phyloP scores from a whole-genome alignment of 306 rosid species.

The Erythrophleum fordii region DNA sequence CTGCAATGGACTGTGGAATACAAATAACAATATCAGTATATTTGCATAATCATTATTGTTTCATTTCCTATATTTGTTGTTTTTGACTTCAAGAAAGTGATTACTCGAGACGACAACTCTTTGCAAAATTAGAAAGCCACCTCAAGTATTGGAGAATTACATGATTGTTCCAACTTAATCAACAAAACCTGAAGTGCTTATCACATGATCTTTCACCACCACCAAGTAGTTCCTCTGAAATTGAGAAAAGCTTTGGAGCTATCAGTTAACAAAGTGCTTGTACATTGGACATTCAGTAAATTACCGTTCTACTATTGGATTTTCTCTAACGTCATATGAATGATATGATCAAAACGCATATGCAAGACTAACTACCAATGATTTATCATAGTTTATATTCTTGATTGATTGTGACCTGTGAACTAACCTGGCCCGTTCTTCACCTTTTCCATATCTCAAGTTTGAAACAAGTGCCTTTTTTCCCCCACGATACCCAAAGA shows the following conservation, averaged over 20 bases:
- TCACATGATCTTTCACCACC: constrained; percentile 39
- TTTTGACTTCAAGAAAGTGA: constrained; percentile 47
- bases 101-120: constrained; percentile 39
- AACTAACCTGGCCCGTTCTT: constrained; percentile 54
- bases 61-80: constrained; percentile 13
- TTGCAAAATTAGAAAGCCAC: constrained; percentile 46
- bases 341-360: constrained; percentile 36
- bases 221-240: constrained; percentile 35
- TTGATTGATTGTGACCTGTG: constrained; percentile 54
- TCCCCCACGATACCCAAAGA: constrained; percentile 4
- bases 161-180: constrained; percentile 34
- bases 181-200: constrained; percentile 15
- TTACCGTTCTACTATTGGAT: constrained; percentile 26
- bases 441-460: constrained; percentile 23
- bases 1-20: constrained; percentile 13
- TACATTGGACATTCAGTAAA: constrained; percentile 60
- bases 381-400: constrained; percentile 28
- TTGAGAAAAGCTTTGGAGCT: constrained; percentile 11
- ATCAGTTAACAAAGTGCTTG: constrained; percentile 47
- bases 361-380: constrained; percentile 36
- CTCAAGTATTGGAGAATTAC: constrained; percentile 38
- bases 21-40: neutral
- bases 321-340: neutral
- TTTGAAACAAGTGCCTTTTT: constrained; percentile 37
- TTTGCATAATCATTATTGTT: constrained; percentile 30